Percentiles rank a stretch among this genome's conserved stretches.
phyloP scores from a whole-genome alignment of 768 basidiomycete species.

The Collybiopsis luxurians region DNA sequence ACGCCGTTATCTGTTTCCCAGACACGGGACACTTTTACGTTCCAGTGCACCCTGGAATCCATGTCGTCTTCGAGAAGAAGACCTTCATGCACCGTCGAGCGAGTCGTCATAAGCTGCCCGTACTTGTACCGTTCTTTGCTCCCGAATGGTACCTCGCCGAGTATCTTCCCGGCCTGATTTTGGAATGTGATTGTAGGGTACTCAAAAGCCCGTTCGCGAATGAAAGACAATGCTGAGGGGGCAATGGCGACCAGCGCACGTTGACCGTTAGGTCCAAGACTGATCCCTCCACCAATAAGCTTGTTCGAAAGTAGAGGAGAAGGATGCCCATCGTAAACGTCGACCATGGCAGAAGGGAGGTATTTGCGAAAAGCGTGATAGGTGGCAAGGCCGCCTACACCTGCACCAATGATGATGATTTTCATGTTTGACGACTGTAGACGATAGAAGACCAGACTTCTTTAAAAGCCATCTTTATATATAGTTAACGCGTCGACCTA shows the following conservation, averaged over 20 bases:
- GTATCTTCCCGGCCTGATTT: not conserved
- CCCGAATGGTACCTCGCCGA: not conserved
- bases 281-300: not conserved
- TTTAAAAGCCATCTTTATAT: no score
- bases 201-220: not conserved
- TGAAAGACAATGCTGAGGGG: not conserved
- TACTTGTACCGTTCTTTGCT: conserved; percentile 1
- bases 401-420: conserved; percentile 6
- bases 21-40: not conserved
- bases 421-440: not conserved
- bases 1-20: not conserved
- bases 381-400: conserved; percentile 1
- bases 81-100: not conserved
- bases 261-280: conserved; percentile 1
- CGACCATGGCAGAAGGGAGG: not conserved
- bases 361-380: conserved; percentile 3
- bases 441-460: no score
- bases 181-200: not conserved
- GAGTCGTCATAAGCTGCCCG: not conserved
- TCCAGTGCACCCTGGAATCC: not conserved
- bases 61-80: not conserved
- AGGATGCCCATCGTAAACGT: conserved; percentile 3
- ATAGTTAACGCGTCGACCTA: no score
- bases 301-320: not conserved
- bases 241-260: not conserved